phyloP scores from a whole-genome alignment of 495 filamentous ascomycete genomes.

The Hypoxylon perforatum region DNA sequence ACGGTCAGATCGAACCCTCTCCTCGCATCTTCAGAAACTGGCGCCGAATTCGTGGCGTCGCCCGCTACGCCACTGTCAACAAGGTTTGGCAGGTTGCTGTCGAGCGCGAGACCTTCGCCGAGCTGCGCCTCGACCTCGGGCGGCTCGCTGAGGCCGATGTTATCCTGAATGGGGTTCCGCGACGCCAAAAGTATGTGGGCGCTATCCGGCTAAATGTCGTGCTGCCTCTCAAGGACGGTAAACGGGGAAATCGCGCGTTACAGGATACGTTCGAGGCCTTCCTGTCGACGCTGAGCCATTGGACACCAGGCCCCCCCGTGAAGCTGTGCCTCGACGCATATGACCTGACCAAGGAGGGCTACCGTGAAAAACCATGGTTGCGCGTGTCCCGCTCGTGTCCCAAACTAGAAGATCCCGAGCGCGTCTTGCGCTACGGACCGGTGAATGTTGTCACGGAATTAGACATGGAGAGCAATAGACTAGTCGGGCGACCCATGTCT shows the following conservation, averaged over 20 bases:
- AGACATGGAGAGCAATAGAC: not conserved
- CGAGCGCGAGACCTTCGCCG: constrained; percentile 6
- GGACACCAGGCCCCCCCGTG: not conserved
- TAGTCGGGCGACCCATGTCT: not conserved
- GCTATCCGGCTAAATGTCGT: not conserved
- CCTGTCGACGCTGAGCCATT: not conserved
- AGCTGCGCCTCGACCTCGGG: not conserved
- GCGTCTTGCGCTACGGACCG: not conserved
- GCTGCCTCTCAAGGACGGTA: no score
- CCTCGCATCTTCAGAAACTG: not conserved
- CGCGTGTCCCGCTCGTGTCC: not conserved
- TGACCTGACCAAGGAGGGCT: not conserved
- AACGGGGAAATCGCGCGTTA: not conserved
- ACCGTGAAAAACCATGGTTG: not conserved
- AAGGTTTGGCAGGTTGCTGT: constrained; percentile 7
- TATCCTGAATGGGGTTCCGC: not conserved
- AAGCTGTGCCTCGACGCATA: not conserved
- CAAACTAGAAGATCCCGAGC: not conserved
- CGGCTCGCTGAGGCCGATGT: constrained; percentile 3
- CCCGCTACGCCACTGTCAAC: constrained; percentile 1
- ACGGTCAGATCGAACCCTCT: not conserved
- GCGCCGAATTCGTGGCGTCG: constrained; percentile 1
- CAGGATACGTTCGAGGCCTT: not conserved
- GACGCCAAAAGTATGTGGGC: constrained; percentile 8
- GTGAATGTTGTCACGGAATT: not conserved